A percentile compares a stretch with the other conserved stretches of the same genome.
These are phyloP conservation scores for Aspergillus ellipticus DNA, from an alignment of 495 filamentous ascomycete species.

Conservation along the genomic window DNA sequence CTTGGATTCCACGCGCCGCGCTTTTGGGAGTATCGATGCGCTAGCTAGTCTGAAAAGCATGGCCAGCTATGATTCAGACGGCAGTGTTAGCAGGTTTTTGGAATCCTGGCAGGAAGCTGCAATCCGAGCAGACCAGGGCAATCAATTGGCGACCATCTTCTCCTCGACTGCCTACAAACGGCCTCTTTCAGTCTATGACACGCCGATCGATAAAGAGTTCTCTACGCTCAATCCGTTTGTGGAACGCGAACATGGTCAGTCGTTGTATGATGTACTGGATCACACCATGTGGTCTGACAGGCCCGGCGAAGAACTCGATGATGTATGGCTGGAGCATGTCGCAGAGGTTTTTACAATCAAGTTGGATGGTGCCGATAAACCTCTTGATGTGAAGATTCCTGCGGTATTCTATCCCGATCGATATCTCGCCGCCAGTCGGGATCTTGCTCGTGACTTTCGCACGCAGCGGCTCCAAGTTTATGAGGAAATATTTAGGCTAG, in stretches of 20 bases:
- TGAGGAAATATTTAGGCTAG: conserved; percentile 40
- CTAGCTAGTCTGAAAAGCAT: conserved; percentile 47
- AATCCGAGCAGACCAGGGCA: conserved; percentile 35
- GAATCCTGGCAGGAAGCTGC: conserved; percentile 44
- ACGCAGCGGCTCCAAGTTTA: conserved; percentile 33
- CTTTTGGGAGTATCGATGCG: conserved; percentile 74
- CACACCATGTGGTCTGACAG: conserved; percentile 58
- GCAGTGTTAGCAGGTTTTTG: conserved; percentile 30
- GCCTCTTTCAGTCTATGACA: conserved; percentile 27
- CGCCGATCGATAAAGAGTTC: conserved; percentile 38
- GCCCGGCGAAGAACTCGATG: conserved; percentile 47
- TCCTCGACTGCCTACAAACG: conserved; percentile 38
- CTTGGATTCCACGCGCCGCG: conserved; percentile 69
- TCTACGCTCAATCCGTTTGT: conserved; percentile 37
- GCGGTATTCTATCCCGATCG: conserved; percentile 72
- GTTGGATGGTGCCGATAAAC: conserved; percentile 46
- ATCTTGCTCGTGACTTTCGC: conserved; percentile 50
- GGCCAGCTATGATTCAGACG: conserved; percentile 30
- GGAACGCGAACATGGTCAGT: conserved; percentile 43
- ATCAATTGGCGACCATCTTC: conserved; percentile 36
- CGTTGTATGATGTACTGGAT: conserved; percentile 73
- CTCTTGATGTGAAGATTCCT: conserved; percentile 63
- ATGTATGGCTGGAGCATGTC: conserved; percentile 52
- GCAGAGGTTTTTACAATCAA: conserved; percentile 67
- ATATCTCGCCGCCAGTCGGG: conserved; percentile 60